Evolutionary conservation across 148 eudicot species (phyloP).

Genomic region (Vaccinium macrocarpon): DNA sequence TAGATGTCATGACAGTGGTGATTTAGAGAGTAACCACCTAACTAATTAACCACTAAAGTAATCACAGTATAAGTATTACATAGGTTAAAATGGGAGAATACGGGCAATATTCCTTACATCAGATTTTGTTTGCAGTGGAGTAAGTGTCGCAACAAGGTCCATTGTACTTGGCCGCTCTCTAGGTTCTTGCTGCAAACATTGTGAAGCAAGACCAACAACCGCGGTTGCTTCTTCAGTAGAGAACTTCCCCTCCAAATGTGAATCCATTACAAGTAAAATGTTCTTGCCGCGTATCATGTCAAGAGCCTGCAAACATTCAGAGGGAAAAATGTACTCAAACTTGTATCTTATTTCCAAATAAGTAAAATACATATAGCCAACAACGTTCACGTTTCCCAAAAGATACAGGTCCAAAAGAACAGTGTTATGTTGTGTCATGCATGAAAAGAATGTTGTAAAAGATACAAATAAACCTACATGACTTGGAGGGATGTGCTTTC

Average conservation of each 20-base stretch:
- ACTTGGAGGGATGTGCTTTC: constrained; percentile 93
- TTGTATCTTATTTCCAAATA: neutral
- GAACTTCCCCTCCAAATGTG: constrained; percentile 34
- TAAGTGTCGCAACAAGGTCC: constrained; percentile 54
- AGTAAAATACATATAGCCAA: neutral
- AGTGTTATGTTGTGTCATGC: neutral
- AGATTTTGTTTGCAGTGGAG: constrained; percentile 45
- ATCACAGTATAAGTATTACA: too few relatives aligned
- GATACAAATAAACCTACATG: constrained; percentile 49
- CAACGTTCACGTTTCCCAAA: neutral
- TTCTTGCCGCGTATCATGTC: constrained; percentile 72
- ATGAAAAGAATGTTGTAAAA: neutral
- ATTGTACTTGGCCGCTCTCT: constrained; percentile 57
- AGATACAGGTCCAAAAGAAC: too few relatives aligned
- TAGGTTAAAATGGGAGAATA: neutral
- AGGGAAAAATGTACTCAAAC: neutral
- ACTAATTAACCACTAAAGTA: neutral
- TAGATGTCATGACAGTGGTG: neutral
- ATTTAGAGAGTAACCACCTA: neutral
- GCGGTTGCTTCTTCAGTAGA: constrained; percentile 34
- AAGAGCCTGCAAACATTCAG: constrained; percentile 42
- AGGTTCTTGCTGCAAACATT: constrained; percentile 67
- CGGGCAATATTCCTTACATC: constrained; percentile 36
- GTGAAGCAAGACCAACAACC: constrained; percentile 57
- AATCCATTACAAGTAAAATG: constrained; percentile 35